Conservation (phyloP, 2,329 filamentous ascomycete genomes). For the Fusarium duplospermum region DNA sequence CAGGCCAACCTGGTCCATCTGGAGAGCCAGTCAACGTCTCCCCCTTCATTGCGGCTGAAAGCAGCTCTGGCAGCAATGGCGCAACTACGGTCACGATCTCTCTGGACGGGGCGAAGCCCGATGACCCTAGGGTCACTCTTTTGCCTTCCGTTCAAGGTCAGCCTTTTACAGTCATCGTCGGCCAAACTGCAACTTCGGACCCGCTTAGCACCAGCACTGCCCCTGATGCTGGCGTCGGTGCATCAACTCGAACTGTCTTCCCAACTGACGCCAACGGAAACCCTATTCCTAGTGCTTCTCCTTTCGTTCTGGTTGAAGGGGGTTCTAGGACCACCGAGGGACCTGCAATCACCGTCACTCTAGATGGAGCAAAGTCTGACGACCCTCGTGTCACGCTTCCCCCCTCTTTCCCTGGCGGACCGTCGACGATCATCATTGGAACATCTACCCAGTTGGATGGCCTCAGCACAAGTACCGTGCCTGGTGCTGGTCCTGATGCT, state of each 20-base stretch:
- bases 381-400: background rate
- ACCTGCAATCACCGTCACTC: background rate
- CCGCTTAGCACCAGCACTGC: background rate
- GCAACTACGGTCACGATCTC: background rate
- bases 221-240: background rate
- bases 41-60: background rate
- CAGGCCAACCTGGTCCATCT: background rate
- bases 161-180: background rate
- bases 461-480: slow-evolving; percentile 22
- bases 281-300: background rate
- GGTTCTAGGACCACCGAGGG: background rate
- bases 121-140: background rate
- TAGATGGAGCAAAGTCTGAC: background rate
- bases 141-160: background rate
- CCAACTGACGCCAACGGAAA: background rate
- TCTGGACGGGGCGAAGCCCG: background rate
- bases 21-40: background rate
- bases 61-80: background rate
- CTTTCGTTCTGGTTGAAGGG: background rate
- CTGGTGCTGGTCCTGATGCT: slow-evolving; percentile 12
- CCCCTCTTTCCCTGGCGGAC: slow-evolving; percentile 11
- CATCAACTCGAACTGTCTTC: background rate
- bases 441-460: slow-evolving; percentile 19
- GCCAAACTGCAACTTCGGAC: background rate
- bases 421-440: slow-evolving; percentile 30